phyloP scores from a whole-genome alignment of 352 stramenopile genomes.

The Phytopythium ostracodes region DNA sequence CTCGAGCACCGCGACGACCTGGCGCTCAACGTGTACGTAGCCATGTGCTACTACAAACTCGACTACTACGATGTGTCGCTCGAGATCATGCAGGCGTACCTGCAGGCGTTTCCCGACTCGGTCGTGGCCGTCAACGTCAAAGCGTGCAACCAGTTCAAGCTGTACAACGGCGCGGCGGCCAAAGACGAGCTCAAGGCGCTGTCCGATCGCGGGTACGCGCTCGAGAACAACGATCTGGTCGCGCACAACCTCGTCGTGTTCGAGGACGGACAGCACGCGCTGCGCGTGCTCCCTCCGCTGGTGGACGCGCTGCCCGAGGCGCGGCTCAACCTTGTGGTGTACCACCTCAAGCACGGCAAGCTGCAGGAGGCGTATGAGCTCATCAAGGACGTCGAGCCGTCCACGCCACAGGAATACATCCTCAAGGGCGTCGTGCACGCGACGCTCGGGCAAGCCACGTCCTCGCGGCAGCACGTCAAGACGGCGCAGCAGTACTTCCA shows the following conservation, averaged over 20 bases:
- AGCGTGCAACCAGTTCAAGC: constrained; percentile 95
- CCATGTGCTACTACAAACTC: constrained; percentile 98
- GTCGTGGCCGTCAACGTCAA: constrained; percentile 95
- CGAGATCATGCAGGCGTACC: constrained; percentile 95
- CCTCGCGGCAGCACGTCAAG: constrained; percentile 90
- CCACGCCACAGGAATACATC: constrained; percentile 92
- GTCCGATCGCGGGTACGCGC: constrained; percentile 85
- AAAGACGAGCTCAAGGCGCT: constrained; percentile 93
- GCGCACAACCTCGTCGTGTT: constrained; percentile 97
- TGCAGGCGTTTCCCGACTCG: constrained; percentile 89
- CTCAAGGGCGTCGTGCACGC: constrained; percentile 91
- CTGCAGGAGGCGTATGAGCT: constrained; percentile 93
- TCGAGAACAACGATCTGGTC: constrained; percentile 93
- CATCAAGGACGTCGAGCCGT: constrained; percentile 93
- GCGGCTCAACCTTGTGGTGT: constrained; percentile 94
- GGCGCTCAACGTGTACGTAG: constrained; percentile 97
- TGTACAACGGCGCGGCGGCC: constrained; percentile 95
- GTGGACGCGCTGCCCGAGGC: constrained; percentile 93
- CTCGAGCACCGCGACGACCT: constrained; percentile 95
- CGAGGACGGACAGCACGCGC: constrained; percentile 90
- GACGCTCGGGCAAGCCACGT: constrained; percentile 85
- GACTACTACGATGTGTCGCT: constrained; percentile 97
- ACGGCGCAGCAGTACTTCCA: constrained; percentile 94
- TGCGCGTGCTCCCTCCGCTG: constrained; percentile 90
- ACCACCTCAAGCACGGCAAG: constrained; percentile 91